Conservation (phyloP, 2,329 filamentous ascomycete genomes). For the Fusarium nurragi region DNA sequence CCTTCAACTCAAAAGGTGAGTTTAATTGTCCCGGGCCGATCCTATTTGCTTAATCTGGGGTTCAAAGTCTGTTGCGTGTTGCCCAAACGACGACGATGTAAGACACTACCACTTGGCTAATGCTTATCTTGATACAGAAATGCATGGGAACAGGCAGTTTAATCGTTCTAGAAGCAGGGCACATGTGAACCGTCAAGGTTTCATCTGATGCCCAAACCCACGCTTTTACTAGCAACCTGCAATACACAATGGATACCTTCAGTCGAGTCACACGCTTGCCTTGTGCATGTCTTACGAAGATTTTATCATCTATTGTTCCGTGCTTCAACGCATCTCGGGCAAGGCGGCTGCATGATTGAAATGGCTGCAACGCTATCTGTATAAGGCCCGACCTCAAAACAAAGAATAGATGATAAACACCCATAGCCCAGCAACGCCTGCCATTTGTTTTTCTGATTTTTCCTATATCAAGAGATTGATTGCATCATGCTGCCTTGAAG, state of each 20-base stretch:
- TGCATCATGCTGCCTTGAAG: conserved; percentile 11
- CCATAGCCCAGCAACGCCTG: neutral
- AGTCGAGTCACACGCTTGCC: no score
- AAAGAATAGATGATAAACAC: neutral
- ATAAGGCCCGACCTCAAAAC: neutral
- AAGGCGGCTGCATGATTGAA: neutral
- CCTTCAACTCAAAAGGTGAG: conserved; percentile 25
- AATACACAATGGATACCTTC: neutral
- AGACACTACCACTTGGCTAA: neutral
- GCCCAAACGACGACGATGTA: neutral
- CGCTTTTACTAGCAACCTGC: neutral
- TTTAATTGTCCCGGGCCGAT: conserved; percentile 20
- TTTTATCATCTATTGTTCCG: neutral
- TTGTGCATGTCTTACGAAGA: neutral
- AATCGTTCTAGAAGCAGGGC: neutral
- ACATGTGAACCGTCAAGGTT: neutral
- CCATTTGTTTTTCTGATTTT: neutral
- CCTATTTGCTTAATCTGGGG: neutral
- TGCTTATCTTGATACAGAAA: neutral
- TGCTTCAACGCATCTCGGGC: neutral
- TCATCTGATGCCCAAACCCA: neutral
- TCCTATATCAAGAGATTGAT: conserved; percentile 8
- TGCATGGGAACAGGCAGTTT: neutral
- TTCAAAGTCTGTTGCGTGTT: neutral
- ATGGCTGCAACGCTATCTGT: neutral